phyloP scores from a whole-genome alignment of 2,329 filamentous ascomycete genomes.

The Colletotrichum tropicale region DNA sequence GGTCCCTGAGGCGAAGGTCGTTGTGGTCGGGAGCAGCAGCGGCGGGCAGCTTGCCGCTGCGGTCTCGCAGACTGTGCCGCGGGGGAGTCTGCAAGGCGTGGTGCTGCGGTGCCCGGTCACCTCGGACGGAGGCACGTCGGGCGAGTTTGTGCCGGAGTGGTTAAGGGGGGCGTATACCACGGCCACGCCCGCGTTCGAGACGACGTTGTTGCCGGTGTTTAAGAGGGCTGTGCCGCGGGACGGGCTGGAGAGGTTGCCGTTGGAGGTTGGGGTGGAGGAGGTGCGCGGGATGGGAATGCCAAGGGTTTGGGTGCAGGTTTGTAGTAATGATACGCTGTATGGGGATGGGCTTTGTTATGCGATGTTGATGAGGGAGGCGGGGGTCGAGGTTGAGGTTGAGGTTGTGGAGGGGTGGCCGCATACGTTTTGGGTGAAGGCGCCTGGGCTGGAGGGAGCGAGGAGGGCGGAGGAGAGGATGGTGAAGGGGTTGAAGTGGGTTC shows the following conservation, averaged over 20 bases:
- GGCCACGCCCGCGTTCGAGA: constrained; percentile 40
- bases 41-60: constrained; percentile 53
- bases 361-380: constrained; percentile 41
- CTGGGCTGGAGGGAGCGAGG: constrained; percentile 42
- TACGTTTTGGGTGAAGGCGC: constrained; percentile 57
- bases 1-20: constrained; percentile 22
- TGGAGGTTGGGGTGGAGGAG: constrained; percentile 37
- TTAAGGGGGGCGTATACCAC: constrained; percentile 44
- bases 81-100: constrained; percentile 39
- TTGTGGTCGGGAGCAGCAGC: constrained; percentile 51
- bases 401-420: constrained; percentile 53
- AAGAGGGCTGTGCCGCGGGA: constrained; percentile 39
- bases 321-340: constrained; percentile 55
- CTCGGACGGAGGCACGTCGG: constrained; percentile 43
- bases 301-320: constrained; percentile 53
- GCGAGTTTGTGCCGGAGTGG: constrained; percentile 37
- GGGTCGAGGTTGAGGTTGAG: constrained; percentile 26
- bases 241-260: constrained; percentile 43
- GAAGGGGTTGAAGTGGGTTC: constrained; percentile 44
- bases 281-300: constrained; percentile 38
- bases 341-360: constrained; percentile 57
- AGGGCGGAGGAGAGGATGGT: constrained; percentile 47
- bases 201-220: constrained; percentile 35
- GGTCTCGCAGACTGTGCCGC: constrained; percentile 37
- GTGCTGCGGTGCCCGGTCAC: constrained; percentile 54